phyloP scores from a whole-genome alignment of 2,329 filamentous ascomycete species.

The Pseudocercospora fijiensis region DNA sequence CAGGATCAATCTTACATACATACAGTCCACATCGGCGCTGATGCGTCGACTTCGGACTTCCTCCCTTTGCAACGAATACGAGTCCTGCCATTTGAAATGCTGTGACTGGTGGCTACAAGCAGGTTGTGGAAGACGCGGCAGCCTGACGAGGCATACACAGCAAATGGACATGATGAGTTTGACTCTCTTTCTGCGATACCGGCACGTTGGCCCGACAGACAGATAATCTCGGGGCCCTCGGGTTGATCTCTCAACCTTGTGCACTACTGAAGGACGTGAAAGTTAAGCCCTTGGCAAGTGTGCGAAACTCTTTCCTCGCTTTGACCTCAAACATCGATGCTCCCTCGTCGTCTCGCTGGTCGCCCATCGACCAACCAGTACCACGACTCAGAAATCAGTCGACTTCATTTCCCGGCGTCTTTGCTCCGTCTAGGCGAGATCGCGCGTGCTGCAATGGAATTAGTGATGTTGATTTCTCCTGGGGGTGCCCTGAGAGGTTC shows the following conservation, averaged over 20 bases:
- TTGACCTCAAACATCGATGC: neutral
- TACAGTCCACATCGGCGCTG: neutral
- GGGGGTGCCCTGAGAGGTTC: neutral
- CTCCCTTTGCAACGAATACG: neutral
- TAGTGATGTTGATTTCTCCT: neutral
- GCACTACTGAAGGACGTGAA: neutral
- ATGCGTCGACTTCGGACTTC: neutral
- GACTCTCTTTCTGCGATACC: neutral
- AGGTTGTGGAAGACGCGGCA: neutral
- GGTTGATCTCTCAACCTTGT: neutral
- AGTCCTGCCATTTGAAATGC: neutral
- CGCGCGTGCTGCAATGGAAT: neutral
- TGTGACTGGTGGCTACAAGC: neutral
- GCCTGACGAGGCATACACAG: neutral
- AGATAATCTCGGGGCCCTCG: neutral
- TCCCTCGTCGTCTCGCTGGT: neutral
- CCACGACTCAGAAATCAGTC: neutral
- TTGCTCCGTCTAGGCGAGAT: neutral
- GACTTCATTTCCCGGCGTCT: slow-evolving; percentile 1
- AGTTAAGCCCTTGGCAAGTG: neutral
- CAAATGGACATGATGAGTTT: neutral
- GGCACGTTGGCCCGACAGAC: neutral
- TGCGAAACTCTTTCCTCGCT: neutral
- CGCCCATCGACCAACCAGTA: neutral
- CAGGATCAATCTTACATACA: neutral